Conservation (phyloP, 805 yeast genomes). For the Sungouiozyma intestinalis region DNA sequence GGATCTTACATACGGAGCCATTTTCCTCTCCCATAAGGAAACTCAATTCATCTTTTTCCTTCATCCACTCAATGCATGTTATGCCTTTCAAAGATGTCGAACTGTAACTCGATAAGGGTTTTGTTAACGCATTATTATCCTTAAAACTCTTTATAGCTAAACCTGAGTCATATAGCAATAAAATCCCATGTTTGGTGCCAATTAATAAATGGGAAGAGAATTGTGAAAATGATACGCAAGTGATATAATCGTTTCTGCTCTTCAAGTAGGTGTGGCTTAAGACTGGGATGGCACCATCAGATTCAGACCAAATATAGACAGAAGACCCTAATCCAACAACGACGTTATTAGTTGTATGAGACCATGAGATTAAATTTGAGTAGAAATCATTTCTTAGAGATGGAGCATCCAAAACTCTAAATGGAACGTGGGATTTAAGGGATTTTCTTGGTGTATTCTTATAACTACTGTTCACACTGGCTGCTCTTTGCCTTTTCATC, state of each 20-base stretch:
- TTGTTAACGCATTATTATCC: not conserved
- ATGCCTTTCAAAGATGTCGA: conserved; percentile 33
- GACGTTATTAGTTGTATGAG: conserved; percentile 36
- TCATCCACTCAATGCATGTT: conserved; percentile 54
- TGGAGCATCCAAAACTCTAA: conserved; percentile 55
- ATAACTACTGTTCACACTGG: not conserved
- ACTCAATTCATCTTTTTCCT: conserved; percentile 7
- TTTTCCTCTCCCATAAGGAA: conserved; percentile 56
- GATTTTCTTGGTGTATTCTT: conserved; percentile 17
- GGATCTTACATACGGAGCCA: conserved; percentile 45
- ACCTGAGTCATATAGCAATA: conserved; percentile 37
- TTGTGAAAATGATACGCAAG: conserved; percentile 48
- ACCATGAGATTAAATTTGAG: conserved; percentile 68
- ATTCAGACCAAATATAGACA: conserved; percentile 55
- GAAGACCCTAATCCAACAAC: conserved; percentile 57
- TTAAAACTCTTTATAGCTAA: conserved; percentile 7
- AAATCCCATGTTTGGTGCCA: conserved; percentile 48
- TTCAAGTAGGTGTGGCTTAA: conserved; percentile 30
- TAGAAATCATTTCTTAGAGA: conserved; percentile 68
- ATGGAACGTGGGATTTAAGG: conserved; percentile 34
- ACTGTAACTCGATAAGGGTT: conserved; percentile 14
- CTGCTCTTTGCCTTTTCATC: not conserved
- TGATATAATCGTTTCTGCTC: conserved; percentile 32
- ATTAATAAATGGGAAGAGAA: conserved; percentile 37
- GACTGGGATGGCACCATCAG: conserved; percentile 34